These are phyloP conservation scores for Primulina eburnea DNA, from an alignment of 257 asterid genomes.

Conservation along the genomic window DNA sequence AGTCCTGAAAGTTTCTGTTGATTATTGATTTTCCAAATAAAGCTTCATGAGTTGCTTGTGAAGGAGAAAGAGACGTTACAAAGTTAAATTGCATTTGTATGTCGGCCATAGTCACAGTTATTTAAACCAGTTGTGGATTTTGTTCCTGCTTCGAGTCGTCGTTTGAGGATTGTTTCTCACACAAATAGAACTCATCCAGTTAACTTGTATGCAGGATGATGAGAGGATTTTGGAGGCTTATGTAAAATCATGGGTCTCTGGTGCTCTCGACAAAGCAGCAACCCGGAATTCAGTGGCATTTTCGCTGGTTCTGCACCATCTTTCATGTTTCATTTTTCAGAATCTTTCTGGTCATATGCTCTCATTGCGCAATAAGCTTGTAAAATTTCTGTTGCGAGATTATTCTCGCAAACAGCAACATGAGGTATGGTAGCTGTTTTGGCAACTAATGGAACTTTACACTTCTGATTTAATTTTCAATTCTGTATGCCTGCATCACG, in stretches of 20 bases:
- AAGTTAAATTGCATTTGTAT: too few relatives aligned
- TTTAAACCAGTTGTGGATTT: not conserved
- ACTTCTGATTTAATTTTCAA: not conserved
- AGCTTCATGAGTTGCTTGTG: not conserved
- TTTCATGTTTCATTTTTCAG: slow-evolving; percentile 64
- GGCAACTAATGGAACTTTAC: not conserved
- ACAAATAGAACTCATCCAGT: slow-evolving; percentile 8
- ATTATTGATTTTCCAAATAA: slow-evolving; percentile 1
- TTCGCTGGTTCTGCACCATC: slow-evolving; percentile 71
- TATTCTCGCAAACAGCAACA: slow-evolving; percentile 64
- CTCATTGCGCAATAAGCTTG: slow-evolving; percentile 60
- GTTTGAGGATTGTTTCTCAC: not conserved
- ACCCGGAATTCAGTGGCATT: slow-evolving; percentile 55
- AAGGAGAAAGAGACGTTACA: not conserved
- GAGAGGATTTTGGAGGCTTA: slow-evolving; percentile 79
- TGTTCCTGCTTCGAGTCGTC: not conserved
- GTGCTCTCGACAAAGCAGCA: slow-evolving; percentile 82
- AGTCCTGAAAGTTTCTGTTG: not conserved
- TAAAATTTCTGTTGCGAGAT: slow-evolving; percentile 68
- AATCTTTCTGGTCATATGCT: slow-evolving; percentile 31
- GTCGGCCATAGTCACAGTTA: not conserved
- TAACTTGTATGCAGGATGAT: slow-evolving; percentile 57
- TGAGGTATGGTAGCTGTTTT: slow-evolving; percentile 48
- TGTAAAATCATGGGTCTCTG: slow-evolving; percentile 76
- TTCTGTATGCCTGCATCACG: not conserved